Percentiles rank a stretch among this genome's conserved stretches.
These are phyloP conservation scores for Xerocomus minutiporus DNA, from an alignment of 1,284 basidiomycete species.

Conservation along the genomic window DNA sequence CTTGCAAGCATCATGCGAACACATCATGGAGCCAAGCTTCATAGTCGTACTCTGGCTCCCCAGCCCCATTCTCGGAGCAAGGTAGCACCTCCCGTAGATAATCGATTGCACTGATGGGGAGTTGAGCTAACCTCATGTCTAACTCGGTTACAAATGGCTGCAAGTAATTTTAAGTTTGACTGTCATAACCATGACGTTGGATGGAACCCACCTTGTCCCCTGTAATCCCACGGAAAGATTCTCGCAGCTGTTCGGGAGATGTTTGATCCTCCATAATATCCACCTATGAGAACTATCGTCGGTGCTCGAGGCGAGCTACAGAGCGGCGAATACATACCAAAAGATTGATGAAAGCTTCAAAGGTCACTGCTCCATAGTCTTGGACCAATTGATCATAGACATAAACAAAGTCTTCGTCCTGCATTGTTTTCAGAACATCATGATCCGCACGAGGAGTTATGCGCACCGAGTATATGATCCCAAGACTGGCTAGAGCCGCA, in stretches of 20 bases:
- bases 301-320: slow-evolving; percentile 4
- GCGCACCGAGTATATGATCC: slow-evolving; percentile 85
- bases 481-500: slow-evolving; percentile 89
- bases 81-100: slow-evolving; percentile 82
- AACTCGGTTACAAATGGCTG: slow-evolving; percentile 92
- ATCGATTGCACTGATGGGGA: slow-evolving; percentile 75
- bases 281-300: slow-evolving; percentile 48
- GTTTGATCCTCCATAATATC: slow-evolving; percentile 96
- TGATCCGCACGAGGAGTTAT: background rate
- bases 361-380: slow-evolving; percentile 86
- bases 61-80: slow-evolving; percentile 43
- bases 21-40: slow-evolving; percentile 75
- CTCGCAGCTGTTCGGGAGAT: slow-evolving; percentile 86
- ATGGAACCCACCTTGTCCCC: slow-evolving; percentile 70
- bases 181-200: background rate
- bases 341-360: slow-evolving; percentile 93
- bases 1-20: slow-evolving; percentile 44
- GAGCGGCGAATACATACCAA: slow-evolving; percentile 49
- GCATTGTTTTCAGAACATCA: slow-evolving; percentile 7
- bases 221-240: slow-evolving; percentile 91
- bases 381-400: slow-evolving; percentile 82
- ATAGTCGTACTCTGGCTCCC: slow-evolving; percentile 72
- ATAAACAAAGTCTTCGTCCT: slow-evolving; percentile 84
- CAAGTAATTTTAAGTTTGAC: slow-evolving; percentile 13
- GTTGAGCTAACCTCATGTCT: slow-evolving; percentile 83